phyloP scores from a whole-genome alignment of 2,329 filamentous ascomycete genomes.

The Cytospora paraplurivora region DNA sequence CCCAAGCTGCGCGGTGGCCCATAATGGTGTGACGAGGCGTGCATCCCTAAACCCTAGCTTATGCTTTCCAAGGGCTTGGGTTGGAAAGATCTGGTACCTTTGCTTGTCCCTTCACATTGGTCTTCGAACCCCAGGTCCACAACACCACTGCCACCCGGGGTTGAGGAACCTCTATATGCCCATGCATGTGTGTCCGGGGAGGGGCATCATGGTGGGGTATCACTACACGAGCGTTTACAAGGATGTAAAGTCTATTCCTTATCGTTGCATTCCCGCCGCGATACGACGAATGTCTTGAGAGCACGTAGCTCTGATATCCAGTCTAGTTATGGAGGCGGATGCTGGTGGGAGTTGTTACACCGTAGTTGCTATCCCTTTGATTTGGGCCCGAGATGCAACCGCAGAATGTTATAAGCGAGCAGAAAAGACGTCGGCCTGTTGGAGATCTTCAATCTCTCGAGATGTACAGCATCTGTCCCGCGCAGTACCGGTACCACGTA shows the following conservation, averaged over 20 bases:
- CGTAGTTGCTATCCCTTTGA: neutral
- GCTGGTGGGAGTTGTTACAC: slow-evolving; percentile 6
- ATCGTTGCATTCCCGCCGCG: neutral
- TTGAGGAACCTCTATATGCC: neutral
- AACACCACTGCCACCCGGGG: neutral
- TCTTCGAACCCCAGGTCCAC: neutral
- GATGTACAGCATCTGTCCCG: slow-evolving; percentile 1
- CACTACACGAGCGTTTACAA: neutral
- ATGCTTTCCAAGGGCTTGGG: slow-evolving; percentile 5
- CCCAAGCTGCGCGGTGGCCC: slow-evolving; percentile 11
- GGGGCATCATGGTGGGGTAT: neutral
- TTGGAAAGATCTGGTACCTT: slow-evolving; percentile 9
- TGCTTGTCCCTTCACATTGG: neutral
- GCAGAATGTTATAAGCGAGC: slow-evolving; percentile 9
- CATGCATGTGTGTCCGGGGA: neutral
- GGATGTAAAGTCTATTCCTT: neutral
- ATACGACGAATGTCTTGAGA: neutral
- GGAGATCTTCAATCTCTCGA: neutral
- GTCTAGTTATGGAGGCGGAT: neutral
- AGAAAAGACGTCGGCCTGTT: slow-evolving; percentile 4
- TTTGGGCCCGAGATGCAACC: neutral
- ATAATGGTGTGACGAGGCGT: slow-evolving; percentile 18
- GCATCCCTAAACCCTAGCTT: neutral
- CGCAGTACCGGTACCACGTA: slow-evolving; percentile 9
- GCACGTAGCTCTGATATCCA: neutral